Percentiles rank a stretch among this genome's conserved stretches.
phyloP scores from a whole-genome alignment of 1,284 basidiomycete species.

The Coniferiporia weirii region DNA sequence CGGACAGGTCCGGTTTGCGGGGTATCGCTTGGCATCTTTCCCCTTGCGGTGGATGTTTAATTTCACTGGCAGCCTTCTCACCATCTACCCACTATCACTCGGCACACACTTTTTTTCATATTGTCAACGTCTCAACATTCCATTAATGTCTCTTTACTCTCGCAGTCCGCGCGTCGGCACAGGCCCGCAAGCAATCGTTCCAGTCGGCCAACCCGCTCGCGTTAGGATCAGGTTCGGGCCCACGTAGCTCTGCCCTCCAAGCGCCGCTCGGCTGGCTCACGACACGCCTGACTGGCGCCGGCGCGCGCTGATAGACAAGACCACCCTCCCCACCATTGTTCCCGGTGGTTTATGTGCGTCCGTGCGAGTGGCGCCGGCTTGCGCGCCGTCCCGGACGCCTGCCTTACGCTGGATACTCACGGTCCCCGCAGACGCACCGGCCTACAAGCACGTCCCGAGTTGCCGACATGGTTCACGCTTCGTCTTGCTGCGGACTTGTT shows the following conservation, averaged over 20 bases:
- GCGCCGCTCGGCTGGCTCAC: constrained; percentile 77
- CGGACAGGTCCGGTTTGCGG: no score
- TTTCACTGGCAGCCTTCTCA: no score
- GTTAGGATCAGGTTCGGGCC: constrained; percentile 49
- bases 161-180: constrained; percentile 61
- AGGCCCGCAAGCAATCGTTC: constrained; percentile 70
- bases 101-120: not conserved
- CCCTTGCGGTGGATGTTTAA: no score
- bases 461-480: no score
- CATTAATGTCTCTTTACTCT: not conserved
- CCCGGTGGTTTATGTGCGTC: not conserved
- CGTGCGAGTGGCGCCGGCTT: not conserved
- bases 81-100: not conserved
- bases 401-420: no score
- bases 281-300: constrained; percentile 61
- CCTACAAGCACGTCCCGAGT: not conserved
- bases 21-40: no score
- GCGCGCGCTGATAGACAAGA: constrained; percentile 37
- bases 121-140: not conserved
- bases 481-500: no score
- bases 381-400: no score
- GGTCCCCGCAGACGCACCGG: no score
- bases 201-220: constrained; percentile 72
- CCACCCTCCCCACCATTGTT: not conserved
- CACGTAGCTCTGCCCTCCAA: constrained; percentile 56